Evolutionary conservation across 306 rosid genomes (phyloP).

Genomic region (Castanea mollissima): DNA sequence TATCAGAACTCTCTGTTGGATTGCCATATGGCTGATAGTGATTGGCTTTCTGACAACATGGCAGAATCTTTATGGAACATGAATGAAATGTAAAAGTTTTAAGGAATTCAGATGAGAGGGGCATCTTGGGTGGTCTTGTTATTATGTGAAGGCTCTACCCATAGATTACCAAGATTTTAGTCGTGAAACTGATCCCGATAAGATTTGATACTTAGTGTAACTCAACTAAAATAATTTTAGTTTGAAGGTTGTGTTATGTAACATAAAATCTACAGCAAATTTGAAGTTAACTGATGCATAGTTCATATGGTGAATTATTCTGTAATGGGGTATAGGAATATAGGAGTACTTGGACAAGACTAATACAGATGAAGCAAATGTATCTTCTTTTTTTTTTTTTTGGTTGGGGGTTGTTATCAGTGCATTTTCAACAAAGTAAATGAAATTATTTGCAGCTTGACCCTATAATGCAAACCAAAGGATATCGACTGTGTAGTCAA

Average conservation of each 20-base stretch:
- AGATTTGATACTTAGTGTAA: slow-evolving; percentile 3
- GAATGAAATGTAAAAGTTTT: slow-evolving; percentile 44
- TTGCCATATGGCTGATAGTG: slow-evolving; percentile 47
- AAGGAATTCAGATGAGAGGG: slow-evolving; percentile 10
- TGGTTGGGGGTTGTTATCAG: slow-evolving; percentile 8
- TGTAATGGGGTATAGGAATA: not conserved
- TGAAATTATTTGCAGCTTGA: slow-evolving; percentile 20
- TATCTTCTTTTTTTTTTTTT: not conserved
- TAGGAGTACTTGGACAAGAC: slow-evolving; percentile 7
- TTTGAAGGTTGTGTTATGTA: slow-evolving; percentile 17
- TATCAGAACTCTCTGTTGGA: slow-evolving; percentile 47
- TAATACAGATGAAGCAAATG: slow-evolving; percentile 24
- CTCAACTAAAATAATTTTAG: slow-evolving; percentile 11
- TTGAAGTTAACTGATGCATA: slow-evolving; percentile 18
- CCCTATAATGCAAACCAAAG: not conserved
- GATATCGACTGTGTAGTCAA: slow-evolving; percentile 18
- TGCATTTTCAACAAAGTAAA: slow-evolving; percentile 25
- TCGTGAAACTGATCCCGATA: slow-evolving; percentile 21
- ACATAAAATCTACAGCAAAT: slow-evolving; percentile 1
- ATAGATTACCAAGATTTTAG: slow-evolving; percentile 3
- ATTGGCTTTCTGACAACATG: slow-evolving; percentile 53
- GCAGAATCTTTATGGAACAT: slow-evolving; percentile 66
- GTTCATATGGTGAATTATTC: slow-evolving; percentile 5
- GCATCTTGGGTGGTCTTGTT: slow-evolving; percentile 30
- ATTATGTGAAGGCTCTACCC: slow-evolving; percentile 25